Evolutionary conservation across 2,329 filamentous ascomycete species (phyloP), one percentile per base, ranked within the genome.

Genomic region (Hypoxylon sp.): DNA sequence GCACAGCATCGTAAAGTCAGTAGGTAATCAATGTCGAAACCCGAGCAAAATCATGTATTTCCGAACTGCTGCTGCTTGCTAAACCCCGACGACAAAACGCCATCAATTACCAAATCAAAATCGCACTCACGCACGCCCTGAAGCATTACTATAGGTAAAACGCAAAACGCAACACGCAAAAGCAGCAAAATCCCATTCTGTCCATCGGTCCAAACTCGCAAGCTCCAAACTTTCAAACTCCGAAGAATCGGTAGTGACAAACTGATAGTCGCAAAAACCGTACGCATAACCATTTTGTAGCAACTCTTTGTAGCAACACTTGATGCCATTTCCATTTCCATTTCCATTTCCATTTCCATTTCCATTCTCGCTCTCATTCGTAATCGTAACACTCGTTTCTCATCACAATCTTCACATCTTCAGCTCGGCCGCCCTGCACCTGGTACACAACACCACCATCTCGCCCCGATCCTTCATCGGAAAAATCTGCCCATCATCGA

Each of bases 401-500:
- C 21, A 34, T 34, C 8, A 12, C 30, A 34, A 80, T 64, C 72
- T 3, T 74, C 67, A 82, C 57, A 77, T 81, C 80, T 90, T 91
- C 70, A 90, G 79, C 77, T 90, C 87, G 69, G 80, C 81, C 71
- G 85, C 81, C 69, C 88, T 84, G 74, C 88, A 91, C 9, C 74
- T 75, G n/a, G 87, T 89, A 75, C 88, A 91, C 65, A 89, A 77
- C 19, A 90, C 84, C 48, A 86, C 78, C 65, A 81, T 82, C 53
- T 80, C 76, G 2, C 82, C 82, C n/a, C 79, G 81, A 0, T 83
- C 82, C 55, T 86, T 81, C 66, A 85, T 84, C 41, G 87, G 87
- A 74, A 90, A 90, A 70, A 90, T 86, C 75, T 89, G 87, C 0
- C 88, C 88, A 70, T 90, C 88, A 34, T 87, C 84, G 70, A 91